Evolutionary conservation across 2,329 filamentous ascomycete genomes (phyloP), one percentile per base, ranked within the genome.

Genomic region (Claviceps sp.): DNA sequence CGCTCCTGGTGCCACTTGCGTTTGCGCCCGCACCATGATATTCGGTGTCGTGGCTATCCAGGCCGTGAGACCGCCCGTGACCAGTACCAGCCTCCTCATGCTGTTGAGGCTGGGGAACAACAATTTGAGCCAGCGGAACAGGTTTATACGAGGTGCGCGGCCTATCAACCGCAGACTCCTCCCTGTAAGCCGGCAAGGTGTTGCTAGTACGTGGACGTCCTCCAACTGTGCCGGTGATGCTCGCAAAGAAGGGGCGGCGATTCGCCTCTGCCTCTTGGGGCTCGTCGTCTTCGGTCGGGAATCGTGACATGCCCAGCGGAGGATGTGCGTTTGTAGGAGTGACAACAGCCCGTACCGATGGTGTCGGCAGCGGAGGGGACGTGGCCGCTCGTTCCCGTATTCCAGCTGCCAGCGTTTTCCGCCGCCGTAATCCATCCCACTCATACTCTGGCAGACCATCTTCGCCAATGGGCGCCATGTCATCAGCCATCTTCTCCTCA

Each of bases 401-500:
- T 55, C 64, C 66, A 26, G 59, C 59, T 17, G 61, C 65, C 57
- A 79, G 77, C 8, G 79, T 82, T 58, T 76, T 74, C 43, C 93
- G 78, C 59, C 89, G 77, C 60, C 91, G 79, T 49, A 98, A 69
- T 4, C 93, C 93, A 67, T 97, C 93, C 83, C 89, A 98, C 68
- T 97, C 89, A 55, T 88, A 85, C 38, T 67, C 60, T 47, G 73
- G 68, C 34, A 80, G 74, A 23, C 89, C 88, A 57, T 88, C 80
- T 62, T 96, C 89, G 46, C 77, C 79, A 50, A 94, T 85, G 2
- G 87, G 79, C 52, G 83, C 80, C 64, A 95, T 82, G 46, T 73
- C 70, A 58, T 89, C 85, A 57, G 75, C 73, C 60, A 79, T 70
- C 63, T 83, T 87, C 61, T 97, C 91, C 59, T 90, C 83, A 54